Evolutionary conservation across 1,139 yeast species (phyloP), one percentile per base, ranked within the genome.

Genomic region (Sugiyamaella japonica): DNA sequence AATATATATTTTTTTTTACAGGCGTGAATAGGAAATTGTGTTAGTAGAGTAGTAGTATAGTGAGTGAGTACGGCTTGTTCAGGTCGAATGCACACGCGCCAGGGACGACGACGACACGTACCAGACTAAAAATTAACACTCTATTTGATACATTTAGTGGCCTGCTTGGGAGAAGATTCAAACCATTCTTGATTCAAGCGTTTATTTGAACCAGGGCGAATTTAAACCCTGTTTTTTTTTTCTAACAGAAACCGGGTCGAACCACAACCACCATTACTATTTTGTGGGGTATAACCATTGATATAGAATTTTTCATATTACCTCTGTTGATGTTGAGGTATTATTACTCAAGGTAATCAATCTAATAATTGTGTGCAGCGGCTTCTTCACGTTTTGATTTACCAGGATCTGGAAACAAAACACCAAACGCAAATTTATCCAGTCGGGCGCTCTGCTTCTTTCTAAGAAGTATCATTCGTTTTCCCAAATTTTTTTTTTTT

Each of bases 51-150:
- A 29, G 3, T 12, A 29, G 3, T 12, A 29, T 29, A 29, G 34
- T 29, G 34, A 29, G 34, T 29, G n/a, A 12, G 34, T 29, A 29
- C 34, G 34, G 34, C 34, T 29, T 29, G 10, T 9, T 29, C 34
- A 9, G 4, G 34, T 29, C n/a, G 34, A 12, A 29, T 29, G 39
- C 39, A 42, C 17, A 13, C 46, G 37, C 46, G 46, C 46, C 25
- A 20, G 25, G 25, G 25, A 36, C 37, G 46, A 28, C 37, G 46
- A 42, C 46, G 46, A 42, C 46, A 42, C 46, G 46, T 42, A 42
- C 46, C 15, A 42, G 37, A 36, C 39, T 9, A 36, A 36, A 29
- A 29, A 29, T 29, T 29, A 12, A 29, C 34, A 29, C n/a, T 29
- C 25, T 29, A 29, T 29, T 29, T 29, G n/a, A 29, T 29, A 29